Evolutionary conservation across 176 grass and related monocot species (phyloP).

Genomic region (Eragrostis curvula): DNA sequence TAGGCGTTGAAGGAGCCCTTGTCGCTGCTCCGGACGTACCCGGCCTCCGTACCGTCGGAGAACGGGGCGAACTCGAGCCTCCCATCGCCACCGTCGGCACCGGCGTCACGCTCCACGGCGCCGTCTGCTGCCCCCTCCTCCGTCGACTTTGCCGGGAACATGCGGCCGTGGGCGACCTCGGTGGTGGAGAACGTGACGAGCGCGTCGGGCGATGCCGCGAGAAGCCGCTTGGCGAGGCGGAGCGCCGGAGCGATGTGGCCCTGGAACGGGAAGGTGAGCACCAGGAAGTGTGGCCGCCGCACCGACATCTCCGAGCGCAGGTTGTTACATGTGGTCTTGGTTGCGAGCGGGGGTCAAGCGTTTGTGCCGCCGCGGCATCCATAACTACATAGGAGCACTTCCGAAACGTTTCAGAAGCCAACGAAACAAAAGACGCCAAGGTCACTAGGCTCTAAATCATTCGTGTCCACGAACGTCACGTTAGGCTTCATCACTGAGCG

Average conservation of each 20-base stretch:
- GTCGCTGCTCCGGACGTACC: neutral
- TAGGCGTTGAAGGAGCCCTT: conserved; percentile 5
- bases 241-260: conserved; percentile 78
- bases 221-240: conserved; percentile 52
- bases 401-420: too few species aligned
- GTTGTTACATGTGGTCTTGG: too few species aligned
- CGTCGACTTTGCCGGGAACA: conserved; percentile 45
- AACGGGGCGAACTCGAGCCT: conserved; percentile 53
- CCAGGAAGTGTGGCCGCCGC: conserved; percentile 58
- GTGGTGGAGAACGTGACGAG: conserved; percentile 69
- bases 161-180: conserved; percentile 47
- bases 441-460: too few species aligned
- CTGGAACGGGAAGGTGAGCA: conserved; percentile 67
- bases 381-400: too few species aligned
- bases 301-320: too few species aligned
- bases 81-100: neutral
- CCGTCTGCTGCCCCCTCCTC: too few species aligned
- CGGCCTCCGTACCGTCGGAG: conserved; percentile 50
- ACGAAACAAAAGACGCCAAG: too few species aligned
- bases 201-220: conserved; percentile 16
- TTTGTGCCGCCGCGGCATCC: too few species aligned
- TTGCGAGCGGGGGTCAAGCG: too few species aligned
- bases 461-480: too few species aligned
- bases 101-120: neutral
- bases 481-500: too few species aligned